Percentiles rank a stretch among this genome's conserved stretches.
phyloP scores from a whole-genome alignment of 106 monocot species.

The Dendrobium huoshanense region DNA sequence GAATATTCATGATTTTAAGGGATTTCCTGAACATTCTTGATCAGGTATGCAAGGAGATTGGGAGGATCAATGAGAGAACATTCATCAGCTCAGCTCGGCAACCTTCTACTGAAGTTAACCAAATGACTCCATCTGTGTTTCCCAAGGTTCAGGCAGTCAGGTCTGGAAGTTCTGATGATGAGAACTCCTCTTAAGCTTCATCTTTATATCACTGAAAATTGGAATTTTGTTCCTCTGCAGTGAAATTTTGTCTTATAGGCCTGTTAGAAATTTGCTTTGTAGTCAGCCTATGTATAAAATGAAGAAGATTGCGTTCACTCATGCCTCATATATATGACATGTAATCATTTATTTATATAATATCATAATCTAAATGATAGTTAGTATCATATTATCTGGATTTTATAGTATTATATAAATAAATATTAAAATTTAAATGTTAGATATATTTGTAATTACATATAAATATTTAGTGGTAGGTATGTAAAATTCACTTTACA shows the following conservation, averaged over 20 bases:
- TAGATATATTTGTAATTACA: no score
- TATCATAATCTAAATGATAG: no score
- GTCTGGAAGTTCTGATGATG: constrained; percentile 30
- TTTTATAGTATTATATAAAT: no score
- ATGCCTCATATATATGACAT: neutral
- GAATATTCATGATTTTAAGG: constrained; percentile 60
- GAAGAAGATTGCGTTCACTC: neutral
- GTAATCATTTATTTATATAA: neutral
- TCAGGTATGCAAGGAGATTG: constrained; percentile 67
- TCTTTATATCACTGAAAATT: neutral
- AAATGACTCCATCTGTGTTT: constrained; percentile 17
- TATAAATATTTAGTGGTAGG: no score
- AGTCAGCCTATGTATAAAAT: neutral
- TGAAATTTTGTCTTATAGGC: constrained; percentile 3
- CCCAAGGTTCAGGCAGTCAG: constrained; percentile 25
- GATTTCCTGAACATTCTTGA: constrained; percentile 54
- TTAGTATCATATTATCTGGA: no score
- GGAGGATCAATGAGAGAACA: constrained; percentile 33
- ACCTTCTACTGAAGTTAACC: neutral
- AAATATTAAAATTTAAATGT: no score
- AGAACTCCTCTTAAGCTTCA: constrained; percentile 16
- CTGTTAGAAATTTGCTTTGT: neutral
- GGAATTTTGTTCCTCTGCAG: neutral
- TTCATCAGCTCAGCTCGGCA: constrained; percentile 15
- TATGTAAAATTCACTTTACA: no score